These are phyloP conservation scores for Phytophthora cactorum DNA, from an alignment of 352 stramenopile species.

Conservation along the genomic window DNA sequence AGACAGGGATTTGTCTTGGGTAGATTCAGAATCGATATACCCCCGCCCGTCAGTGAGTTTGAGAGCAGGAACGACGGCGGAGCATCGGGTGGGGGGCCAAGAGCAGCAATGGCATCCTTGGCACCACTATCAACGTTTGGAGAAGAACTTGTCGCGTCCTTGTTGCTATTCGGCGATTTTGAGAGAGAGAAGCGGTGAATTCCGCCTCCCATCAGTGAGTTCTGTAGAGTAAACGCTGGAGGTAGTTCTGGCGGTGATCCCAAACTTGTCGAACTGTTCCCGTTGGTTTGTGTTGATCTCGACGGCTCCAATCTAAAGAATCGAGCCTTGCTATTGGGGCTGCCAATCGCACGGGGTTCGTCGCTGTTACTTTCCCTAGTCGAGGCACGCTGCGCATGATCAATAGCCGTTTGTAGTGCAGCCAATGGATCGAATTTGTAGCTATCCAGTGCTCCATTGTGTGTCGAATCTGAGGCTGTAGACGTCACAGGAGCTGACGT, in stretches of 20 bases:
- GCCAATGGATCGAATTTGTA: constrained; percentile 71
- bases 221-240: constrained; percentile 58
- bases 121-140: constrained; percentile 1
- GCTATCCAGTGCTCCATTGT: constrained; percentile 11
- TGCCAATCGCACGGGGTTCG: constrained; percentile 17
- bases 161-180: constrained; percentile 4
- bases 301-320: constrained; percentile 26
- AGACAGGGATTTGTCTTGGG: constrained; percentile 13
- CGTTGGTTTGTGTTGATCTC: constrained; percentile 7
- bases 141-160: background rate
- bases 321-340: constrained; percentile 21
- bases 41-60: constrained; percentile 22
- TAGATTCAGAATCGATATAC: constrained; percentile 24
- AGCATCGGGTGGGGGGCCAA: constrained; percentile 25
- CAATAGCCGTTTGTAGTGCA: constrained; percentile 65
- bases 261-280: constrained; percentile 15
- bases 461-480: constrained; percentile 12
- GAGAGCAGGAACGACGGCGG: constrained; percentile 27
- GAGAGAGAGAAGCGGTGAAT: constrained; percentile 51
- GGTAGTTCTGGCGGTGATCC: constrained; percentile 48
- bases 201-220: constrained; percentile 77
- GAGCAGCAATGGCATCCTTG: constrained; percentile 9
- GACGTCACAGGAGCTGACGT: background rate
- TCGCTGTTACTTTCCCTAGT: constrained; percentile 5
- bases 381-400: constrained; percentile 42